phyloP scores from a whole-genome alignment of 78 protist genomes.

The Dictyostelium purpureum region DNA sequence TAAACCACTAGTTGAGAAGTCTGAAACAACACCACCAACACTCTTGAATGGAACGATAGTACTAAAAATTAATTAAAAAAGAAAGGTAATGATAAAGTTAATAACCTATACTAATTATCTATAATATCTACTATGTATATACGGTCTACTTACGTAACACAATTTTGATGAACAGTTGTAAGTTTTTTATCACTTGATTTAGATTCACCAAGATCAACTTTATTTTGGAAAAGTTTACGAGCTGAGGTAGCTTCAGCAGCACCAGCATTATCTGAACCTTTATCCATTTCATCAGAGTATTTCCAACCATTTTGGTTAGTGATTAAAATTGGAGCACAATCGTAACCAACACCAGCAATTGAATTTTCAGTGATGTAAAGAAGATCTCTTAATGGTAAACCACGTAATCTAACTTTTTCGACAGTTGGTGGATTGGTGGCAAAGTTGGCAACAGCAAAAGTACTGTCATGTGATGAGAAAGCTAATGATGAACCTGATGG shows the following conservation, averaged over 20 bases:
- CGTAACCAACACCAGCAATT: constrained; percentile 89
- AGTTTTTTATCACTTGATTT: constrained; percentile 53
- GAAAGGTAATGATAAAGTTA: background rate
- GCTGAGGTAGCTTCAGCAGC: constrained; percentile 46
- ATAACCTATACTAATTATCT: background rate
- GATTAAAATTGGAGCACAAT: constrained; percentile 80
- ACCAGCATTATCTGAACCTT: constrained; percentile 1
- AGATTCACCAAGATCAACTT: constrained; percentile 70
- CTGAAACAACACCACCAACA: constrained; percentile 72
- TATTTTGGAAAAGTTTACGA: constrained; percentile 64
- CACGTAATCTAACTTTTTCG: constrained; percentile 10
- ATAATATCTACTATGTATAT: background rate
- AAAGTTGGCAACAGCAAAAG: constrained; percentile 64
- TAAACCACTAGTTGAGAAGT: constrained; percentile 86
- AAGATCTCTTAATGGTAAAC: constrained; percentile 83
- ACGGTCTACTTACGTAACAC: constrained; percentile 71
- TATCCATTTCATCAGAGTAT: constrained; percentile 55
- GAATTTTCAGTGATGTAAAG: constrained; percentile 74
- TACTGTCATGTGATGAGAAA: constrained; percentile 81
- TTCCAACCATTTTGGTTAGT: constrained; percentile 81
- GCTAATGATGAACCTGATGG: constrained; percentile 89
- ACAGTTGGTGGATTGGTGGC: constrained; percentile 36
- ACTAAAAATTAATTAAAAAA: background rate
- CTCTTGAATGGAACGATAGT: constrained; percentile 61
- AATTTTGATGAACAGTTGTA: constrained; percentile 87